phyloP scores from a whole-genome alignment of 2,329 filamentous ascomycete species.

The Neopestalotiopsis sp. region DNA sequence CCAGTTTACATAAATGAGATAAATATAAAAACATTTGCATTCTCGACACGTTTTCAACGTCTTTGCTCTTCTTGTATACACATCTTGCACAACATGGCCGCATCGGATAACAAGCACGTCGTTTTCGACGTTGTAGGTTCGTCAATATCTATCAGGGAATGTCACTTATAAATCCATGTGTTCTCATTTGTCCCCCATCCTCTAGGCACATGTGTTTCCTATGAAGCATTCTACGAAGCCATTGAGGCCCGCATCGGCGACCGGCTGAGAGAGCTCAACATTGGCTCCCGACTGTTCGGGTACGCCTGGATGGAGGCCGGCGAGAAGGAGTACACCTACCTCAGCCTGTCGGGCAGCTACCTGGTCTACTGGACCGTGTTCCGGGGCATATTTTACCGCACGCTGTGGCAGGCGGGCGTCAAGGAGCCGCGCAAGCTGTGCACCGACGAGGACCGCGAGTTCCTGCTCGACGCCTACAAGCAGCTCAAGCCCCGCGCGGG shows the following conservation, averaged over 20 bases:
- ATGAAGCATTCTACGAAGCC: slow-evolving; percentile 46
- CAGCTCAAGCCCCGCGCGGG: slow-evolving; percentile 43
- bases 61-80: background rate
- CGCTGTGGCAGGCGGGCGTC: slow-evolving; percentile 49
- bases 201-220: slow-evolving; percentile 48
- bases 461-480: slow-evolving; percentile 43
- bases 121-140: slow-evolving; percentile 56
- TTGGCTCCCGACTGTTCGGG: slow-evolving; percentile 48
- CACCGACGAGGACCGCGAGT: slow-evolving; percentile 46
- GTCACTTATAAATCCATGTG: too few species aligned
- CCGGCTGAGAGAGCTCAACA: slow-evolving; percentile 40
- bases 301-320: slow-evolving; percentile 51
- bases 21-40: too few species aligned
- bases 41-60: background rate
- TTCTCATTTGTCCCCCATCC: background rate
- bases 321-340: slow-evolving; percentile 55
- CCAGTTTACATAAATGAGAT: too few species aligned
- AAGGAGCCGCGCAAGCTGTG: slow-evolving; percentile 46
- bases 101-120: slow-evolving; percentile 41
- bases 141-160: background rate
- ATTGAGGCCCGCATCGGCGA: slow-evolving; percentile 47
- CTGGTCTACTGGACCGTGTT: slow-evolving; percentile 47
- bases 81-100: background rate
- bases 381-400: slow-evolving; percentile 51
- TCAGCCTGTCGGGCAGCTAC: slow-evolving; percentile 50